These are phyloP conservation scores for Trichoderma sp. DNA, from an alignment of 2,329 filamentous ascomycete species.

Conservation along the genomic window DNA sequence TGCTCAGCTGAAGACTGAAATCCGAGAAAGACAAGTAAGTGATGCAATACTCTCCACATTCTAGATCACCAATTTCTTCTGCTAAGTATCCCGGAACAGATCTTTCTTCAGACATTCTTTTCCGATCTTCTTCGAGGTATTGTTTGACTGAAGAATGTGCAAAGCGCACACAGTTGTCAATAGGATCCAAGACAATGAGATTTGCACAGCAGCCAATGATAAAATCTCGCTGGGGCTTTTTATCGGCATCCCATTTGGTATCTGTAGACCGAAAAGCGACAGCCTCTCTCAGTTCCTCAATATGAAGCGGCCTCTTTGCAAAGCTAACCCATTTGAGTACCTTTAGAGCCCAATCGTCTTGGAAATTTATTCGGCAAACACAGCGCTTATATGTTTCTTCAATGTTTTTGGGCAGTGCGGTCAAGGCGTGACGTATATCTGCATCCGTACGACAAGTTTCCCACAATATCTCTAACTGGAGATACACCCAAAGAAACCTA, in stretches of 20 bases:
- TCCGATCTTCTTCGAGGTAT: neutral
- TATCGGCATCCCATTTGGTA: neutral
- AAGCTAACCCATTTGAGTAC: slow-evolving; percentile 1
- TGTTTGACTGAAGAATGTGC: slow-evolving; percentile 2
- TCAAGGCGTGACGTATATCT: neutral
- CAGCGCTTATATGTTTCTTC: neutral
- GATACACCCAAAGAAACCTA: neutral
- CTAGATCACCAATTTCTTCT: neutral
- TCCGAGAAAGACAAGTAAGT: neutral
- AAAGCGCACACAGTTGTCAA: slow-evolving; percentile 2
- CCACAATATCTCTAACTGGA: neutral
- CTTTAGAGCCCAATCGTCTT: neutral
- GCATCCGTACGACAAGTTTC: neutral
- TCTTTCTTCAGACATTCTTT: neutral
- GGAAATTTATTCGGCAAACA: neutral
- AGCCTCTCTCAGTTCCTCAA: slow-evolving; percentile 1
- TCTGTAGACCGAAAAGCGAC: neutral
- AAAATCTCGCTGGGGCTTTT: neutral
- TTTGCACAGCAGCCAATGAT: neutral
- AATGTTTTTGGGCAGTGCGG: neutral
- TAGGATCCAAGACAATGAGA: neutral
- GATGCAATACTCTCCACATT: neutral
- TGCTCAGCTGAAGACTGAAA: neutral
- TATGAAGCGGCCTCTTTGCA: neutral
- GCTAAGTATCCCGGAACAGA: neutral